Evolutionary conservation across 108 stramenopile genomes (phyloP).

Genomic region (Conticribra weissflogii): DNA sequence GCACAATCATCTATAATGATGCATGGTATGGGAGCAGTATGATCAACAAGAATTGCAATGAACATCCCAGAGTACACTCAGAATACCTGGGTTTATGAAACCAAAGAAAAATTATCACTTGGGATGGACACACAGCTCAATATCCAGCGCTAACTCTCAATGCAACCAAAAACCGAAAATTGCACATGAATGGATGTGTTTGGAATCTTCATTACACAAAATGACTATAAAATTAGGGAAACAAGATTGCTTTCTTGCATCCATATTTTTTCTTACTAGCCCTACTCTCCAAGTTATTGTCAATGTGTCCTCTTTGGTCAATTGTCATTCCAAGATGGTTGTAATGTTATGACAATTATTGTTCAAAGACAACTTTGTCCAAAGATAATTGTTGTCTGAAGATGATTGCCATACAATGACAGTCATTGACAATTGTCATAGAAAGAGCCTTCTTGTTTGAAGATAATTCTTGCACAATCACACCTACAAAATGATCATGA

Average conservation of each 20-base stretch:
- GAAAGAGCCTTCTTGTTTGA: too few relatives aligned
- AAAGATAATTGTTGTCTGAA: too few relatives aligned
- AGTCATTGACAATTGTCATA: too few relatives aligned
- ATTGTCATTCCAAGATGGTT: neutral
- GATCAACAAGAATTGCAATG: conserved; percentile 1
- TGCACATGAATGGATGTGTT: neutral
- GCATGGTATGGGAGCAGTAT: conserved; percentile 1
- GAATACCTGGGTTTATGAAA: conserved; percentile 7
- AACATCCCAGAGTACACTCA: neutral
- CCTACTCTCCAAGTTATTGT: conserved; percentile 8
- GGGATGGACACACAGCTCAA: too few relatives aligned
- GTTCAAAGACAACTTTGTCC: too few relatives aligned
- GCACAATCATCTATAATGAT: neutral
- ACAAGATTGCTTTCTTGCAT: conserved; percentile 5
- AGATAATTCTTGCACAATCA: too few relatives aligned
- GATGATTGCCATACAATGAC: too few relatives aligned
- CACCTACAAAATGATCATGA: too few relatives aligned
- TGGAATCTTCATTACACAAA: neutral
- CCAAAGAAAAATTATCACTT: too few relatives aligned
- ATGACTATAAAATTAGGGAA: neutral
- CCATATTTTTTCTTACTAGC: conserved; percentile 7
- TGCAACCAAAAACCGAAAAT: too few relatives aligned
- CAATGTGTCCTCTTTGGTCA: conserved; percentile 1
- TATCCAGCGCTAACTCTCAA: too few relatives aligned
- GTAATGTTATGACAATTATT: too few relatives aligned